Base-by-base conservation (phyloP, 805 yeast species). In the Candida tallmaniae region DNA sequence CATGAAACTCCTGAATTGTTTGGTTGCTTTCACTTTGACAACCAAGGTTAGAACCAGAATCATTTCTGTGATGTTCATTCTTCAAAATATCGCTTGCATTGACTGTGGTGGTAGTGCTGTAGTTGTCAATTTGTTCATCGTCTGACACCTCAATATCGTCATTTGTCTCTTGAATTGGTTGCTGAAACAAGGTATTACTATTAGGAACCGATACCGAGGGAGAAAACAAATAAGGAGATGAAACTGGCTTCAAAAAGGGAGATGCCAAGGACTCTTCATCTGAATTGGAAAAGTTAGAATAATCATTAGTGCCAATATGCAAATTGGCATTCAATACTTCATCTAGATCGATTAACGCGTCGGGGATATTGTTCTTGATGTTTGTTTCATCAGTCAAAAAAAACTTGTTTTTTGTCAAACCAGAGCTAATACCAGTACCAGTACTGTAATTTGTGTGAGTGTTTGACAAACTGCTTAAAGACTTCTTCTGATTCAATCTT, bases 271-370 rank as follows among this genome's bases (percentile, higher is more conserved):
- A 29, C 19, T 56, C 65, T 27, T 54, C 61, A 23, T 50, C 52
- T 6, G 42, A 40, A 14, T 50, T 47, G 15, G 49, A 11, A 17
- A n/a, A n/a, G 27, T 14, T 31, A 9, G 21, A 6, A 19, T 15
- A 19, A 16, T 23, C 14, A 10, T 34, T 21, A 26, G 34, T 50
- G 3, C 56, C 58, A 16, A 56, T 53, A 31, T 58, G 59, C 28
- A 56, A 39, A 33, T 52, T 53, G 4, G 62, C 60, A 35, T 58
- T 53, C 17, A 62, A 44, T 6, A 63, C 58, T 32, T 60, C 66
- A 39, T 64, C 69, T 29, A 64, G 50, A 37, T 64, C 70, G 16
- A 64, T 64, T 7, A 64, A 56, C 6, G 68, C 65, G 29, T 62
- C 64, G 3, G 69, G 68, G 2, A 61, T 48, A 33, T 57, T 58